Percentiles rank a stretch among this genome's conserved stretches.
phyloP scores from a whole-genome alignment of 2,329 filamentous ascomycete genomes.

The Hypoxylon sp. region DNA sequence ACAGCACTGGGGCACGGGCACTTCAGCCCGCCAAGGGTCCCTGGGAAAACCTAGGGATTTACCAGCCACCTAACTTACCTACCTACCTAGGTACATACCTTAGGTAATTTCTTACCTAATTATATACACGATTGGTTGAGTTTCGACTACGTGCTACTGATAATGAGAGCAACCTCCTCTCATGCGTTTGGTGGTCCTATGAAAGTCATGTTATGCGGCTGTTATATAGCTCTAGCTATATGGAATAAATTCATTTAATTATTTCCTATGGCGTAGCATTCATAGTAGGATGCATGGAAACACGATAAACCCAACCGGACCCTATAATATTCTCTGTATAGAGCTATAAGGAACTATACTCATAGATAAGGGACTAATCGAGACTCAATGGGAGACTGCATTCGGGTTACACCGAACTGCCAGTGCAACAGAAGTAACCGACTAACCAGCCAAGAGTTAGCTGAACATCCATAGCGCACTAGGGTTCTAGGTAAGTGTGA shows the following conservation, averaged over 20 bases:
- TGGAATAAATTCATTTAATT: too few relatives aligned
- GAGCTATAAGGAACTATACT: background rate
- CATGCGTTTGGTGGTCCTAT: background rate
- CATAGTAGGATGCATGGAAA: background rate
- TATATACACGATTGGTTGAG: background rate
- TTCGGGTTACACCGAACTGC: slow-evolving; percentile 3
- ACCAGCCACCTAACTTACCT: background rate
- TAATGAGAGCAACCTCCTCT: background rate
- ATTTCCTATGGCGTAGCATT: background rate
- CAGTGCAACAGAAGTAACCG: background rate
- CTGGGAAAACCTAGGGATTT: background rate
- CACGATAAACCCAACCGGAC: background rate
- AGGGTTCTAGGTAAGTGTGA: background rate
- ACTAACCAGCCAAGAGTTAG: background rate
- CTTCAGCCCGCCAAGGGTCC: background rate
- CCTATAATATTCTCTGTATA: background rate
- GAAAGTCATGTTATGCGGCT: too few relatives aligned
- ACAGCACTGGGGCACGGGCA: background rate
- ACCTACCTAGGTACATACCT: background rate
- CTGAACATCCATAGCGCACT: background rate
- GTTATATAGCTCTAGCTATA: too few relatives aligned
- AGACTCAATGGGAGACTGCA: background rate
- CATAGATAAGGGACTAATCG: background rate
- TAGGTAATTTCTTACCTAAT: background rate
- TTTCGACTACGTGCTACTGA: background rate